A percentile compares a stretch with the other conserved stretches of the same genome.
Evolutionary conservation across 495 filamentous ascomycete genomes (phyloP).

Genomic region (Parachaetomium inaequale): DNA sequence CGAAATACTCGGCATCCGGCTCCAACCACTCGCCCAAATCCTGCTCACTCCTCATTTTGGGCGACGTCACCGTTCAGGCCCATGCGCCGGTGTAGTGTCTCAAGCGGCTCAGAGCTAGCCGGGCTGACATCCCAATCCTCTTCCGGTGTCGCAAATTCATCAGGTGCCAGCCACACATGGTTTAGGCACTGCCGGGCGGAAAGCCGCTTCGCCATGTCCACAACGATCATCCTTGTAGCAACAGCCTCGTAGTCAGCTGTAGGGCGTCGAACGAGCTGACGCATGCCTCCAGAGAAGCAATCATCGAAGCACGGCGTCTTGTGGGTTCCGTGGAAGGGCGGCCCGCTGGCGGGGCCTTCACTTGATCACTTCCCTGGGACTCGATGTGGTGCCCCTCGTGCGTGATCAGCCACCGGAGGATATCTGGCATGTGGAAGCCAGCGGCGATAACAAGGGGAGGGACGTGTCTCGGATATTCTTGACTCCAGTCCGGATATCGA

Average conservation of each 20-base stretch:
- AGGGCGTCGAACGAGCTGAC: neutral
- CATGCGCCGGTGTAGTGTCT: too few relatives aligned
- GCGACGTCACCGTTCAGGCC: too few relatives aligned
- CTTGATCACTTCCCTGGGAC: neutral
- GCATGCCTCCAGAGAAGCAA: neutral
- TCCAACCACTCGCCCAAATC: too few relatives aligned
- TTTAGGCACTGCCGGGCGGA: neutral
- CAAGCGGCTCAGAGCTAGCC: neutral
- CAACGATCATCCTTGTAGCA: neutral
- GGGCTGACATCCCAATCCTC: neutral
- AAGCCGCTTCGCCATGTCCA: neutral
- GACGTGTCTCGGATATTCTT: neutral
- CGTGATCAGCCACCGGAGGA: neutral
- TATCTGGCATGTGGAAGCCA: neutral
- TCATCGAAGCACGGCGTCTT: neutral
- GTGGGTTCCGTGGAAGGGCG: neutral
- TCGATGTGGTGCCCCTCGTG: neutral
- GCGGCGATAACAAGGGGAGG: neutral
- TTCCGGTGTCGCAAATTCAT: neutral
- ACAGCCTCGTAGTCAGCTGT: neutral
- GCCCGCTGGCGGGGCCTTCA: neutral
- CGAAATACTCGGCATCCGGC: too few relatives aligned
- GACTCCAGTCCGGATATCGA: neutral
- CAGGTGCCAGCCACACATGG: neutral
- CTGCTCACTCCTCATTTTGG: too few relatives aligned